Evolutionary conservation across 2,329 filamentous ascomycete species (phyloP), one percentile per base, ranked within the genome.

Genomic region (Pleochaeta shiraiana): DNA sequence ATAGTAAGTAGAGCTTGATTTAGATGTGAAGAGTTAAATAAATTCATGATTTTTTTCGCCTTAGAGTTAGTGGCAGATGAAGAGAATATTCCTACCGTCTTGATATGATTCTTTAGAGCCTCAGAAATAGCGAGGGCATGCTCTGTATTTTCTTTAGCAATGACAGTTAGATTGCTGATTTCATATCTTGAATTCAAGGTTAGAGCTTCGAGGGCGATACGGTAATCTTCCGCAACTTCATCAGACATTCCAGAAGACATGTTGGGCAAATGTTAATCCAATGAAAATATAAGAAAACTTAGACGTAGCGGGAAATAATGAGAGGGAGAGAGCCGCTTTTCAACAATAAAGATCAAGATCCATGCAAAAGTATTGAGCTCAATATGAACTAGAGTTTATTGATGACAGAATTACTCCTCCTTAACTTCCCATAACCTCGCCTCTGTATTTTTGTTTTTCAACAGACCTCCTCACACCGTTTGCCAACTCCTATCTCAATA

Each of bases 131-230:
- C 89, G 74, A 95, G 83, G 39, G 93, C 93, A 78, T 96, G 88
- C 76, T 95, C 90, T 69, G 91, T 96, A 72, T 95, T 95, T 76
- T 98, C 93, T 75, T 95, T 90, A 66, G 93, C 93, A 76, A 98
- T 97, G 74, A 95, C 85, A 67, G 93, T 98, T 76, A 98, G 77
- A 76, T 95, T 97, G 79, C 88, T 92, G 75, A 98, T 98, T 76
- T 97, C 92, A 76, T 90, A 90, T 73, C 90, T 86, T 76, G 90
- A 89, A 77, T 96, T 96, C 73, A 85, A 82, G 69, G 87, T 88
- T 72, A 98, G 80, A 75, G 96, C 92, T 77, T 95, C 88, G 73
- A 98, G 79, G 64, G 91, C 93, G 73, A 90, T 88, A 74, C 87
- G 88, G 77, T 95, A 98, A 77, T 97, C 93, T 75, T 92, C 87